phyloP scores from a whole-genome alignment of 2,329 filamentous ascomycete species.

The Cytospora paraplurivora region DNA sequence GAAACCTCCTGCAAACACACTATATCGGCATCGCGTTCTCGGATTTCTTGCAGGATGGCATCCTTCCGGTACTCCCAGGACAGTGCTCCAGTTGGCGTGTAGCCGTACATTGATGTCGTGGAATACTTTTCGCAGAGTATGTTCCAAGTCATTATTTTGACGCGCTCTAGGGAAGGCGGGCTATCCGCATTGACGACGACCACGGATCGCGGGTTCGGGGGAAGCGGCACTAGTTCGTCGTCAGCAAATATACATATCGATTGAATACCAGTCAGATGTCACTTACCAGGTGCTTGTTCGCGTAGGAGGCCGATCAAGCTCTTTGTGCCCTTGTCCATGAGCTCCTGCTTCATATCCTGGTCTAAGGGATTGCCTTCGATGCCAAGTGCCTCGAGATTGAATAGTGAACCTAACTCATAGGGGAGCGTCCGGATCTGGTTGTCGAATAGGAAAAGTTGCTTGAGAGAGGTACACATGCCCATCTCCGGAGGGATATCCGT shows the following conservation, averaged over 20 bases:
- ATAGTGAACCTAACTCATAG: constrained; percentile 84
- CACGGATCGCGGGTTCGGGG: constrained; percentile 75
- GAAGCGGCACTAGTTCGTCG: constrained; percentile 65
- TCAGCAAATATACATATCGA: neutral
- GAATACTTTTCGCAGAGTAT: constrained; percentile 94
- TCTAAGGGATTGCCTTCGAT: constrained; percentile 90
- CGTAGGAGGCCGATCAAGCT: constrained; percentile 80
- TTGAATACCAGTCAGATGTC: neutral
- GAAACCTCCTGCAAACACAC: constrained; percentile 94
- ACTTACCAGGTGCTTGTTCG: constrained; percentile 81
- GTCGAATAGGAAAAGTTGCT: constrained; percentile 83
- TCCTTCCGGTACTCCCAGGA: constrained; percentile 85
- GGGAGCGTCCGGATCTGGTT: constrained; percentile 84
- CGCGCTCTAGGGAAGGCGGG: constrained; percentile 62
- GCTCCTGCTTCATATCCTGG: constrained; percentile 72
- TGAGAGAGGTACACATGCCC: constrained; percentile 94
- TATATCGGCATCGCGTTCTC: constrained; percentile 80
- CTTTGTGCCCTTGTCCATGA: constrained; percentile 86
- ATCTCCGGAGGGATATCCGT: constrained; percentile 83
- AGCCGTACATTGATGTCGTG: constrained; percentile 82
- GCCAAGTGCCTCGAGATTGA: constrained; percentile 84
- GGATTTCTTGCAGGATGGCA: constrained; percentile 81
- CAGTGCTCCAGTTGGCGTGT: constrained; percentile 80
- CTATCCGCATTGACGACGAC: constrained; percentile 75
- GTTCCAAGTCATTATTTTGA: constrained; percentile 92